phyloP scores from a whole-genome alignment of 1,139 yeast genomes.

The Geotrichum macrosporum region DNA sequence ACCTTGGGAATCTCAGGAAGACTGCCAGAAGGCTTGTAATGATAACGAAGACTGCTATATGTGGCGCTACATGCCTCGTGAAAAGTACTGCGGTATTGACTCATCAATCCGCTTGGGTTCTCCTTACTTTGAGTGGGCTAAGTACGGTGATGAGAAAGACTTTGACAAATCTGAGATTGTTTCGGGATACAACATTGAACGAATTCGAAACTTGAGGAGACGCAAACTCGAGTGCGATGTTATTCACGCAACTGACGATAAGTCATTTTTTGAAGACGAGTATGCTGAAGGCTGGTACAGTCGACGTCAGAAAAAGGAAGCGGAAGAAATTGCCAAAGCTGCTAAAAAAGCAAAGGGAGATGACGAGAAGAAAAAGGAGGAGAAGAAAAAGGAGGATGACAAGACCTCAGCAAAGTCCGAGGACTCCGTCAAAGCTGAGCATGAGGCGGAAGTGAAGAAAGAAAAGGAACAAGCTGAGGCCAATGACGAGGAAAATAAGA shows the following conservation, averaged over 20 bases:
- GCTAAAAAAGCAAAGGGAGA: constrained; percentile 43
- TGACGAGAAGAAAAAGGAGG: constrained; percentile 15
- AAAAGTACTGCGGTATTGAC: constrained; percentile 26
- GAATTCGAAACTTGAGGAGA: constrained; percentile 3
- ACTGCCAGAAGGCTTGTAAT: constrained; percentile 31
- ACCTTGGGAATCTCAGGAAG: constrained; percentile 27
- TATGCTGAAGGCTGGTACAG: constrained; percentile 15
- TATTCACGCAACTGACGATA: constrained; percentile 1
- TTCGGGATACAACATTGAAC: constrained; percentile 13
- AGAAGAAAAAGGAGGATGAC: not conserved
- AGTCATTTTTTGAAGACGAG: constrained; percentile 7
- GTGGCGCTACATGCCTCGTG: constrained; percentile 29
- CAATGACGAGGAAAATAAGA: constrained; percentile 41
- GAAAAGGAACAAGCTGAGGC: constrained; percentile 21
- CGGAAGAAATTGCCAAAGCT: not conserved
- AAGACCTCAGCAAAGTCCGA: constrained; percentile 17
- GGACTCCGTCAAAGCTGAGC: constrained; percentile 29
- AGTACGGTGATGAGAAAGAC: constrained; percentile 3
- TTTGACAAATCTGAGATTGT: constrained; percentile 12
- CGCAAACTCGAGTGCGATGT: constrained; percentile 9
- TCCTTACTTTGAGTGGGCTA: constrained; percentile 2
- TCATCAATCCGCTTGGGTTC: not conserved
- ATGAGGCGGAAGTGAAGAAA: constrained; percentile 34
- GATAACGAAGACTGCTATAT: constrained; percentile 26
- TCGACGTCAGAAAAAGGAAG: constrained; percentile 11